Conservation (phyloP, 805 yeast species). For the Saturnispora bothae region DNA sequence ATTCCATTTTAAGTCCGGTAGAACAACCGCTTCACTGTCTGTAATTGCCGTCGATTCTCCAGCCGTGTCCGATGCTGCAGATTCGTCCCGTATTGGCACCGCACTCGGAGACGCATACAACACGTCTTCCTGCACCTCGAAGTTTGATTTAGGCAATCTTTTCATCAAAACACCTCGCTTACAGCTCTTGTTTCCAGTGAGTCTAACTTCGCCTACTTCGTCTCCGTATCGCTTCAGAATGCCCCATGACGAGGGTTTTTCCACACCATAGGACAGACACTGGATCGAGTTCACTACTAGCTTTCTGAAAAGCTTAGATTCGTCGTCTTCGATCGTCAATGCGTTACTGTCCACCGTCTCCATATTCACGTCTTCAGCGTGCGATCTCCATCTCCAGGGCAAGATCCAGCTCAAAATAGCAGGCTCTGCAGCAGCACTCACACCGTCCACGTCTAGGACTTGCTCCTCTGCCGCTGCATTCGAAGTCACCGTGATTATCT, state of each 20-base stretch:
- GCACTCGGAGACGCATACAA: not conserved
- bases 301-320: constrained; percentile 17
- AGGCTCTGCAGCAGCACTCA: not conserved
- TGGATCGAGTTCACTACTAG: constrained; percentile 20
- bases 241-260: constrained; percentile 24
- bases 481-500: not conserved
- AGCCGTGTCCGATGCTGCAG: not conserved
- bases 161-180: constrained; percentile 20
- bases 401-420: not conserved
- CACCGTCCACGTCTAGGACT: not conserved
- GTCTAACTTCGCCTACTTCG: constrained; percentile 19
- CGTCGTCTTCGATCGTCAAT: constrained; percentile 9
- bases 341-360: not conserved
- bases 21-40: constrained; percentile 14
- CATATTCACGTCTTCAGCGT: constrained; percentile 11
- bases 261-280: constrained; percentile 13
- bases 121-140: constrained; percentile 20
- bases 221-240: constrained; percentile 11
- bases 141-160: constrained; percentile 21
- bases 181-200: constrained; percentile 23
- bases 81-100: not conserved
- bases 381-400: not conserved
- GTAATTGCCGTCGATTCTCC: not conserved
- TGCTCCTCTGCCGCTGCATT: not conserved
- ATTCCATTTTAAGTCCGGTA: constrained; percentile 21